phyloP scores from a whole-genome alignment of 164 flowering plant species.

The Magnolia sinica region DNA sequence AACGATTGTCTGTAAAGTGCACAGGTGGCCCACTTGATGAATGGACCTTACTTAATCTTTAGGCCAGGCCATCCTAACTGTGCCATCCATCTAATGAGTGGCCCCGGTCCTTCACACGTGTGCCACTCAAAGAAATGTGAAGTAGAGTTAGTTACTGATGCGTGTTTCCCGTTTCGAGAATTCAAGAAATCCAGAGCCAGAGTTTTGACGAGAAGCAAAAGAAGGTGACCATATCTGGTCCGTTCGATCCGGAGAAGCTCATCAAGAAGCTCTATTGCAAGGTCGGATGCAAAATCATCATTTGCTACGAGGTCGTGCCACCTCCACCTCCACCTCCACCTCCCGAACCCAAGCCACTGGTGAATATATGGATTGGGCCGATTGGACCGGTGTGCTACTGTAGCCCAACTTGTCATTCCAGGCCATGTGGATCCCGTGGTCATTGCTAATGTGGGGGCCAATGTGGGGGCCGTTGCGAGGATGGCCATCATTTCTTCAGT shows the following conservation, averaged over 20 bases:
- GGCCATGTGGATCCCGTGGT: background rate
- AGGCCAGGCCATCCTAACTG: too few relatives aligned
- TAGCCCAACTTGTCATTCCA: background rate
- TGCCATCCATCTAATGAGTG: too few relatives aligned
- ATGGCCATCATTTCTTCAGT: conserved; percentile 8
- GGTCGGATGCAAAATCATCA: conserved; percentile 12
- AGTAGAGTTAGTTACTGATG: background rate
- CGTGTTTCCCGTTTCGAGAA: background rate
- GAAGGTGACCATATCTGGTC: conserved; percentile 16
- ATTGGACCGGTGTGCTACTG: background rate
- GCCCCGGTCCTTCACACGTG: too few relatives aligned
- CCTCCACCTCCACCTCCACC: too few relatives aligned
- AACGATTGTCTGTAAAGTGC: too few relatives aligned
- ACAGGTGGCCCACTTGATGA: too few relatives aligned
- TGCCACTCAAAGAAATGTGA: too few relatives aligned
- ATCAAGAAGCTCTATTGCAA: conserved; percentile 12
- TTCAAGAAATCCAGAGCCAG: conserved; percentile 14
- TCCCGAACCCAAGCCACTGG: too few relatives aligned
- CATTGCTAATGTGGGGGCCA: background rate
- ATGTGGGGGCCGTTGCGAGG: background rate
- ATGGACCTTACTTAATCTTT: too few relatives aligned
- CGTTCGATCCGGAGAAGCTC: conserved; percentile 16
- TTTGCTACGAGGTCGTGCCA: background rate
- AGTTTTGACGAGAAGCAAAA: conserved; percentile 9
- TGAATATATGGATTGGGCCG: background rate